Evolutionary conservation across 352 stramenopile species (phyloP), one percentile per base, ranked within the genome.

Genomic region (Phytophthora fragariae): DNA sequence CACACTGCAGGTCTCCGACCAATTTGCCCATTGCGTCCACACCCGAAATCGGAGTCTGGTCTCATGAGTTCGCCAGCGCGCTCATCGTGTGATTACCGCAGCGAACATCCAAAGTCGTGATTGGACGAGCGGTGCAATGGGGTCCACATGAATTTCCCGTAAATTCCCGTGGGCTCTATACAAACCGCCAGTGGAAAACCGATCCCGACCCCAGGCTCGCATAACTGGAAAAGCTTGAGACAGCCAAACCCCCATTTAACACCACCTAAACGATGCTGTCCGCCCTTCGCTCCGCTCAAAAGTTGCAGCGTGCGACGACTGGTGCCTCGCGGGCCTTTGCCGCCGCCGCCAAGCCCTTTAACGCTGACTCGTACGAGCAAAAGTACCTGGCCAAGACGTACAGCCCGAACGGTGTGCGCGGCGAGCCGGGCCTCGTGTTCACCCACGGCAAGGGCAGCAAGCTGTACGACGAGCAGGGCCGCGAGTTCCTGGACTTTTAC

Each of bases 401-500:
- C 88, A 93, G 91, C 73, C 49, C 70, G 21, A 76, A 93, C 63
- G 90, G 90, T 53, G 81, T 96, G 11, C 87, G 90, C 55, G 89
- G 82, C 63, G 68, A 93, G 59, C 27, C 82, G 9, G 83, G 84
- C 11, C 77, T 96, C 47, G 53, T 94, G 49, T 94, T 97, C 71
- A 94, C 86, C 29, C 86, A 94, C 65, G 97, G 97, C 63, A 82
- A 98, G 49, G 97, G 97, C 37, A 96, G 89, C 75, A 96, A 94
- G 44, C 81, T 99, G 37, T 98, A 89, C 67, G 96, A 99, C 64
- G 83, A 84, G 2, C 81, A 98, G 33, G 84, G 84, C 17, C 78
- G 80, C 60, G 71, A 93, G 70, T 95, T 89, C 76, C 75, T 99
- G 35, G 97, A 99, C 76, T 99, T 98, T 69, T 98, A 97, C 52